These are phyloP conservation scores for Trichophyton verrucosum DNA, from an alignment of 2,329 filamentous ascomycete species.

Conservation along the genomic window DNA sequence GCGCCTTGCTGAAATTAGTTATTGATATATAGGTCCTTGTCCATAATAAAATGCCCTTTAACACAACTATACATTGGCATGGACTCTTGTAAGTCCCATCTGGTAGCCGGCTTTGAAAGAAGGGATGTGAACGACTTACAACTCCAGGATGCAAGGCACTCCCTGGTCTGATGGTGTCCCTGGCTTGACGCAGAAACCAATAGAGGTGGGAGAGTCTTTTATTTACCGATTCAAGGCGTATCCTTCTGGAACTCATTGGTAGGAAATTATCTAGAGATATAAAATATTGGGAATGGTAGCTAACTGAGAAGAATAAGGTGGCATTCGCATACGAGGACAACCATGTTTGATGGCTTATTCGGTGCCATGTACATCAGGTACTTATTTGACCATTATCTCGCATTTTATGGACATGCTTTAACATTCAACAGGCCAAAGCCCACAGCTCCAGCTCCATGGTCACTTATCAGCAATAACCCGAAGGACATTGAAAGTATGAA, in stretches of 20 bases:
- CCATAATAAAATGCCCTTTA: constrained; percentile 11
- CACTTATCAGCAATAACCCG: background rate
- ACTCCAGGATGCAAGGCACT: constrained; percentile 11
- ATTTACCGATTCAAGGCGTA: constrained; percentile 28
- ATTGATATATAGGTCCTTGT: constrained; percentile 4
- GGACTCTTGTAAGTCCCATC: constrained; percentile 12
- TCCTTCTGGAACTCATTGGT: constrained; percentile 27
- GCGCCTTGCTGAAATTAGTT: background rate
- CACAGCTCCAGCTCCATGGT: background rate
- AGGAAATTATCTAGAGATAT: constrained; percentile 5
- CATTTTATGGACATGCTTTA: background rate
- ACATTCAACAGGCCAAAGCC: background rate
- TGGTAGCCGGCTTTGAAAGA: constrained; percentile 11
- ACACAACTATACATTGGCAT: constrained; percentile 15
- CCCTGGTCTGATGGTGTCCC: constrained; percentile 16
- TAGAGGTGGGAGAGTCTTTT: constrained; percentile 14
- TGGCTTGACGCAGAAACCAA: constrained; percentile 15
- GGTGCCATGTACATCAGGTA: background rate
- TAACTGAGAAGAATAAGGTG: background rate
- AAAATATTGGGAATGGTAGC: background rate
- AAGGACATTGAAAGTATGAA: background rate
- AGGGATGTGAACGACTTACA: background rate
- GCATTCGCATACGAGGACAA: background rate
- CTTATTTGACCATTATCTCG: too few relatives aligned
- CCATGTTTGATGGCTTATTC: background rate